phyloP scores from a whole-genome alignment of 352 stramenopile genomes.

The Elongisporangium senticosum region DNA sequence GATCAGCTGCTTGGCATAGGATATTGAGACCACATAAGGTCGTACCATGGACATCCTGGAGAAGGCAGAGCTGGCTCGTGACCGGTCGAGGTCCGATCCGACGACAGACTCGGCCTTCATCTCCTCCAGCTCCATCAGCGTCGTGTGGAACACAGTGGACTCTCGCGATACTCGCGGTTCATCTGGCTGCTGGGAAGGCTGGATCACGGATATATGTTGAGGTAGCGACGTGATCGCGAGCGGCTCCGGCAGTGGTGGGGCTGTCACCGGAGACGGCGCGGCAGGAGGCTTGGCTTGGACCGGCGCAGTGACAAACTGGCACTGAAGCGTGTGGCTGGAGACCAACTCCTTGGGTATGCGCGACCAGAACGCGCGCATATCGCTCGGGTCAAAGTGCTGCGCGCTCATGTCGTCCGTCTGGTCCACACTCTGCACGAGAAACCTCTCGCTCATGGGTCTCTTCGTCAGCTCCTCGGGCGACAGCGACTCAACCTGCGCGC shows the following conservation, averaged over 20 bases:
- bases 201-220: slow-evolving; percentile 1
- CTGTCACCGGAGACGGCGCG: slow-evolving; percentile 1
- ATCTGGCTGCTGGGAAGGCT: neutral
- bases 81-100: neutral
- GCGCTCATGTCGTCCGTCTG: slow-evolving; percentile 36
- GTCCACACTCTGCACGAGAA: slow-evolving; percentile 56
- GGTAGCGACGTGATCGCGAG: slow-evolving; percentile 14
- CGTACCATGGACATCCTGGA: neutral
- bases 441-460: slow-evolving; percentile 38
- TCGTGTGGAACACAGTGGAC: neutral
- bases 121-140: neutral
- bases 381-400: slow-evolving; percentile 25
- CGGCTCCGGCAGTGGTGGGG: slow-evolving; percentile 8
- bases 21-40: neutral
- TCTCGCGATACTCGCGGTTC: neutral
- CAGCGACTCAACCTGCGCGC: slow-evolving; percentile 27
- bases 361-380: slow-evolving; percentile 50
- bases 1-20: neutral
- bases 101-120: neutral
- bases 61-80: neutral
- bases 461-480: slow-evolving; percentile 20
- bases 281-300: neutral
- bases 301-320: slow-evolving; percentile 26
- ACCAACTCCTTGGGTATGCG: slow-evolving; percentile 44
- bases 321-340: slow-evolving; percentile 62